Base-by-base conservation (phyloP, 2,329 filamentous ascomycete genomes). In the Scedosporium apiospermum region DNA sequence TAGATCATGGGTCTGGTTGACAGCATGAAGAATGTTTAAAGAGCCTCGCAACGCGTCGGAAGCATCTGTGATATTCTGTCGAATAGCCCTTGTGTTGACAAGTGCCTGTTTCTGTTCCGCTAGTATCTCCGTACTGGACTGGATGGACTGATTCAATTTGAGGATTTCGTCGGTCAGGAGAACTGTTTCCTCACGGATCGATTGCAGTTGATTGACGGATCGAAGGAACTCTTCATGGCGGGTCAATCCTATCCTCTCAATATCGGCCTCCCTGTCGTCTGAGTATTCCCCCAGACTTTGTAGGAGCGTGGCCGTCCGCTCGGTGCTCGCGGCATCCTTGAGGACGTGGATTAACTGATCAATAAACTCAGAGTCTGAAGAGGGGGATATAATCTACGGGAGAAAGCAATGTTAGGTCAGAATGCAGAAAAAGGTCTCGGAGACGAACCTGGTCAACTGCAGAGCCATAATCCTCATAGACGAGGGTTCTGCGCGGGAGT, bases 221-320 rank as follows among this genome's bases (percentile, higher is more conserved):
- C 85, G 86, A 41, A 98, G 88, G 71, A 99, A 99, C 70, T 97
- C 95, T 71, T 98, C 93, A 71, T 99, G 95, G 70, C 97, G 96
- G 10, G 90, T 93, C 69, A 96, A 87, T 69, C 95, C 96, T 69
- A 98, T 96, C 23, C 86, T 86, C 76, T 99, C 95, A 67, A 99
- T 98, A 69, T 98, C 93, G 14, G 84, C 77, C 74, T 99, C 95
- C 65, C 93, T 88, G 57, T 95, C 90, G 67, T 88, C 87, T 41
- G 93, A 90, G 74, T 96, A 96, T 9, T 63, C 57, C 57, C 87
- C 85, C 63, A 96, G 81, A 65, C 89, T 89, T 68, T 93, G 88
- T 58, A 92, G 85, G 49, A 99, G 82, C 64, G 87, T 85, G 46
- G 81, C 81, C 6, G 88, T 88, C 70, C 90, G 83, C 71, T 90